phyloP scores from a whole-genome alignment of 164 flowering plant species.

The Tetracentron sinense region DNA sequence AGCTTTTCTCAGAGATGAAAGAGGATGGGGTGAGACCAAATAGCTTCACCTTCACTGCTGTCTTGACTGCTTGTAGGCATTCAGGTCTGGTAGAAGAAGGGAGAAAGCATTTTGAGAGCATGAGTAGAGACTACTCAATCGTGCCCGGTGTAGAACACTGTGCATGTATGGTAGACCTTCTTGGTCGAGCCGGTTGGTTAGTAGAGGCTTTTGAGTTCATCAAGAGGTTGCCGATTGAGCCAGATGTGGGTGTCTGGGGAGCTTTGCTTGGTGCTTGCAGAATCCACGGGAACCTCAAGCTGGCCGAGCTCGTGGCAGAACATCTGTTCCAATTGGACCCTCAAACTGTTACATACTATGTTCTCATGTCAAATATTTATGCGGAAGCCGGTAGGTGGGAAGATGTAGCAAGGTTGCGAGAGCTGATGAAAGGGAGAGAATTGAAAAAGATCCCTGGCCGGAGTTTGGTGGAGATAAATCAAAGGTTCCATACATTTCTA shows the following conservation, averaged over 20 bases:
- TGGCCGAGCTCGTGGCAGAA: no score
- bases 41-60: slow-evolving; percentile 2
- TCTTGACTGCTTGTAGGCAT: slow-evolving; percentile 8
- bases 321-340: no score
- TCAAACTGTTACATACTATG: no score
- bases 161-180: no score
- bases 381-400: no score
- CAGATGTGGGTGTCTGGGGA: no score
- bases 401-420: slow-evolving; percentile 25
- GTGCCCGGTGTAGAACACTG: slow-evolving; percentile 3
- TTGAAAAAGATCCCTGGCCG: slow-evolving; percentile 31
- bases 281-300: no score
- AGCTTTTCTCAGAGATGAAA: background rate
- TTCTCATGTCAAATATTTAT: no score
- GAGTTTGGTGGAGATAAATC: slow-evolving; percentile 22
- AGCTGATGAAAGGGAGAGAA: slow-evolving; percentile 21
- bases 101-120: slow-evolving; percentile 6
- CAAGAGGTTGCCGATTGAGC: no score
- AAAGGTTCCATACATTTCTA: slow-evolving; percentile 24
- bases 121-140: slow-evolving; percentile 1
- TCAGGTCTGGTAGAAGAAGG: slow-evolving; percentile 10
- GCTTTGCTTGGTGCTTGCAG: no score
- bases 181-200: no score
- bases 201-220: no score
- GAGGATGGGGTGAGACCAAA: background rate